Conservation (phyloP, 192 early-diverging fungal species). For the Obelidium mucronatum region DNA sequence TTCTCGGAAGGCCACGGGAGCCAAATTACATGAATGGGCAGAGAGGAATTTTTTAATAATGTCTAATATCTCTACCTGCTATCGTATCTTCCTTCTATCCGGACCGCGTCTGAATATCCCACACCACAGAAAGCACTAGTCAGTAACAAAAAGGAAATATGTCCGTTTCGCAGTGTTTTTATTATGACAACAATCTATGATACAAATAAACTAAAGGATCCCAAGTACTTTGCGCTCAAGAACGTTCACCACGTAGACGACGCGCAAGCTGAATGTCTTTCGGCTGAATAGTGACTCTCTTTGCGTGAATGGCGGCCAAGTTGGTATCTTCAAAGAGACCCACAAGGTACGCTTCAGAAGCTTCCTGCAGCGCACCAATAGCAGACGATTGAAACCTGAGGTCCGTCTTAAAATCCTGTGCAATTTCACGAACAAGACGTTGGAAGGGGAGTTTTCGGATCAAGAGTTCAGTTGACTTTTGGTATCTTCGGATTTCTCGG, state of each 20-base stretch:
- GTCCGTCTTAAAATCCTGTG: slow-evolving; percentile 99
- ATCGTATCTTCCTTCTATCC: no score
- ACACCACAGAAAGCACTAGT: no score
- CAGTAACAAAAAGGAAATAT: no score
- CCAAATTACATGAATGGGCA: no score
- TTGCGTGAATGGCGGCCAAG: slow-evolving; percentile 97
- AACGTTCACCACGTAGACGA: slow-evolving; percentile 73
- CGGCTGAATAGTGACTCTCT: slow-evolving; percentile 99
- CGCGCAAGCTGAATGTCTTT: slow-evolving; percentile 99
- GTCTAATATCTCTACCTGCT: no score
- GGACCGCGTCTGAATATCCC: no score
- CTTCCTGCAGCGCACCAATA: slow-evolving; percentile 99
- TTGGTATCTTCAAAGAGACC: slow-evolving; percentile 86
- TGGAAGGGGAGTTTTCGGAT: slow-evolving; percentile 88
- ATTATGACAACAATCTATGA: no score
- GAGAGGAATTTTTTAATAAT: no score
- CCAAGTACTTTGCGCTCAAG: no score
- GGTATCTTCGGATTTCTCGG: slow-evolving; percentile 87
- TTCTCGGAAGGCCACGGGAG: no score
- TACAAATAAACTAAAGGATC: no score
- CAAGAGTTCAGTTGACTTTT: slow-evolving; percentile 90
- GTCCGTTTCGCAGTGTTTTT: no score
- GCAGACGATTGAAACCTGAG: slow-evolving; percentile 99
- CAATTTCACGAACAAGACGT: slow-evolving; percentile 97
- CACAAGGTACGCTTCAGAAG: slow-evolving; percentile 71